Base-by-base conservation (phyloP, 495 filamentous ascomycete species). In the Penicillium cataractarum region DNA sequence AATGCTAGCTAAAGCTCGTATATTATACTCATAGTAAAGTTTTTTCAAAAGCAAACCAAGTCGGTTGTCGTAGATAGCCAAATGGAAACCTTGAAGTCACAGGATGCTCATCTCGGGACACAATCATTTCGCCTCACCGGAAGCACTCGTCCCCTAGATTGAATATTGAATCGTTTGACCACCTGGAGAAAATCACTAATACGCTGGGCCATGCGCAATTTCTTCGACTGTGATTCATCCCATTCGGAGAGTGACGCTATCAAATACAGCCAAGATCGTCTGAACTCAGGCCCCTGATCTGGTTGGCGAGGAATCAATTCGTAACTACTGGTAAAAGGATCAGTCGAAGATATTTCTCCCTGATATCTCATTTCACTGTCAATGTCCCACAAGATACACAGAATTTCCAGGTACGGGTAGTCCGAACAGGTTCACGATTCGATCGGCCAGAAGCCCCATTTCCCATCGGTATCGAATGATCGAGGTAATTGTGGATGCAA, bases 381-480 rank as follows among this genome's bases (percentile, higher is more conserved):
- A 10, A 52, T n/a, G 13, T 52, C 12, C 27, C 49, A 52, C 26
- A 52, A 9, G 26, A 32, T 21, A 22, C 49, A 52, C 26, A 29
- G 49, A 8, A n/a, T 52, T 52, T 26, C 27, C 49, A 4, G 49
- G 49, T 12, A 32, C 9, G 15, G 49, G 24, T 19, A 52, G 29
- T n/a, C 17, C 49, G 13, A 32, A 27, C 26, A 52, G n/a, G 15
- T 32, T 22, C 49, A 52, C 49, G 26, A 27, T 52, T 32, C 32
- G 49, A 32, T 52, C 26, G 24, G 49, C 49, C 4, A 52, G 15
- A 32, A 32, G 49, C 5, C 49, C 8, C 24, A n/a, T 12, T n/a
- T 52, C 49, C 24, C 49, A 52, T 17, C 27, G 24, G 29, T 29
- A 52, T 21, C 49, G 49, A n/a, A 52, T 52, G 9, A 32, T 52